Evolutionary conservation across 768 basidiomycete species (phyloP).

Genomic region (Hericium coralloides): DNA sequence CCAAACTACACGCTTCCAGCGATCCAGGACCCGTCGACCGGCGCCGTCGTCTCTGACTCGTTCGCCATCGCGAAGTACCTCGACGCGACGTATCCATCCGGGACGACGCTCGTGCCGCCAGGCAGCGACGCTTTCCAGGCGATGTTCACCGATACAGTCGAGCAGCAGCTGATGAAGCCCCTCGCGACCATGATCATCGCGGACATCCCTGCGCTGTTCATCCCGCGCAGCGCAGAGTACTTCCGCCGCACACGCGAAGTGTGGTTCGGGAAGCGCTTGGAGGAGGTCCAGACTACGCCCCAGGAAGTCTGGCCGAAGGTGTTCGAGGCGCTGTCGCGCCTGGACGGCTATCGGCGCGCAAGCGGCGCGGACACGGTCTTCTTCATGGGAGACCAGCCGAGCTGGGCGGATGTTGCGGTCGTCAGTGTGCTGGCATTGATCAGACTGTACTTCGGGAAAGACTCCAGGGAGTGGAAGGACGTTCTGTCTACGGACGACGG

Average conservation of each 20-base stretch:
- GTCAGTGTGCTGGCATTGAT: not conserved
- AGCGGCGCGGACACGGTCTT: not conserved
- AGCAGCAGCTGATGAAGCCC: not conserved
- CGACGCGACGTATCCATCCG: conserved; percentile 9
- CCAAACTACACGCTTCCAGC: conserved; percentile 12
- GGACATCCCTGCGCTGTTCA: not conserved
- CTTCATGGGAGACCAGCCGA: not conserved
- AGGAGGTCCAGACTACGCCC: not conserved
- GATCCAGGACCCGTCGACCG: conserved; percentile 9
- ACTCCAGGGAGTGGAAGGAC: not conserved
- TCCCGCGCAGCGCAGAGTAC: conserved; percentile 3
- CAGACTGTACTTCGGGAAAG: not conserved
- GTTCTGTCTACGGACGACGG: not conserved
- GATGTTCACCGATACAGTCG: not conserved
- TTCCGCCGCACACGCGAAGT: conserved; percentile 5
- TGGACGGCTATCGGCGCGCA: not conserved
- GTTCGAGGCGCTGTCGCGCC: not conserved
- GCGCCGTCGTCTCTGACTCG: conserved; percentile 12
- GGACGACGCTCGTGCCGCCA: conserved; percentile 4
- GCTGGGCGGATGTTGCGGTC: conserved; percentile 9
- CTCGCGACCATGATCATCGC: not conserved
- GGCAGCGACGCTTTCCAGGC: conserved; percentile 4
- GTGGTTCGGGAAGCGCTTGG: not conserved
- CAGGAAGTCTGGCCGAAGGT: not conserved
- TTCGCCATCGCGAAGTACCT: conserved; percentile 11